Evolutionary conservation across 2,329 filamentous ascomycete species (phyloP), one percentile per base, ranked within the genome.

Genomic region (Basipetospora chlamydospora): DNA sequence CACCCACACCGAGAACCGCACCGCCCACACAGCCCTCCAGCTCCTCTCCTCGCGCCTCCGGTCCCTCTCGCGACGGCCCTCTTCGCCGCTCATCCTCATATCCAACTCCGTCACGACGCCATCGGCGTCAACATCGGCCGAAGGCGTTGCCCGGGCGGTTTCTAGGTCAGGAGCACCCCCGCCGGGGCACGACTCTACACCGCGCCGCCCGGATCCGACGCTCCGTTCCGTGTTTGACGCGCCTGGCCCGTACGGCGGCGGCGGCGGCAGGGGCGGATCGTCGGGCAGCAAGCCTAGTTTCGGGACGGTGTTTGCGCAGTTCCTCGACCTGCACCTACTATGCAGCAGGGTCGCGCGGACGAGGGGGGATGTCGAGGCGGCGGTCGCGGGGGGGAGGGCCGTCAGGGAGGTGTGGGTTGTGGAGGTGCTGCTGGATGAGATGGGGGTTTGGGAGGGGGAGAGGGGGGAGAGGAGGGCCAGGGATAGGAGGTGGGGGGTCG

Each of bases 241-340:
- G 42, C 54, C 58, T 0, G 51, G 51, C 1, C 48, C 47, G 11
- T 39, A 26, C 32, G 8, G 41, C 40, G 28, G 38, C 44, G 26
- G 45, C 32, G n/a, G n/a, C n/a, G n/a, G n/a, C n/a, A n/a, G n/a
- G n/a, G n/a, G n/a, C n/a, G n/a, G n/a, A n/a, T n/a, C n/a, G n/a
- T 23, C 52, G 7, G 48, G 52, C 36, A 63, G 56, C 41, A 70
- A 64, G 41, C 67, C 68, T 5, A 59, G 58, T 12, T 73, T 72
- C 38, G 72, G 72, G 5, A 54, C 61, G 11, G 59, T 68, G 4
- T 77, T 77, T 42, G 46, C 61, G 5, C 64, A 70, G 49, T 56
- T 75, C 28, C 53, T 72, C 0, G 63, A 73, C 31, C 35, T 75
- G 13, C 70, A 76, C 41, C 43, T 77, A 5, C 53, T 77, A 3